Percentiles rank a stretch among this genome's conserved stretches.
Evolutionary conservation across 345 rosid species (phyloP).

Genomic region (Mercurialis annua): DNA sequence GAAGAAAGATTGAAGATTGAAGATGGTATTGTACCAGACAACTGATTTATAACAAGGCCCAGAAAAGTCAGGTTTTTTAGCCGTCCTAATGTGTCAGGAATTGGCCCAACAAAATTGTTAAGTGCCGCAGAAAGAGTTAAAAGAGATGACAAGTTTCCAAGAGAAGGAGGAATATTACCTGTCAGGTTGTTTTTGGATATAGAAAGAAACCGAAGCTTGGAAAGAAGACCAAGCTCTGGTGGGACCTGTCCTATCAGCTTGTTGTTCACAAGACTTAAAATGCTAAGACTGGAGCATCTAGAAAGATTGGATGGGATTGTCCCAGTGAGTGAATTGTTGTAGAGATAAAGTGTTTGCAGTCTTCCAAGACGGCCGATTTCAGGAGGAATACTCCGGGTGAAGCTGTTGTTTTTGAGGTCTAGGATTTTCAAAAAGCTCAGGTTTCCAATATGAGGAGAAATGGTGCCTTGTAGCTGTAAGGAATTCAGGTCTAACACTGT

Average conservation of each 20-base stretch:
- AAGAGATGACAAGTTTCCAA: conserved; percentile 22
- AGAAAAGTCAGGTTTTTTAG: background rate
- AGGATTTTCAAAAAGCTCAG: conserved; percentile 6
- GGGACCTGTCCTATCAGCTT: conserved; percentile 2
- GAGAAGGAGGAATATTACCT: conserved; percentile 16
- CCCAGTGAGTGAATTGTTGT: conserved; percentile 5
- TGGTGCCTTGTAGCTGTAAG: background rate
- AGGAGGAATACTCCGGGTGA: background rate
- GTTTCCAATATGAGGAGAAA: conserved; percentile 7
- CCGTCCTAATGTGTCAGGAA: conserved; percentile 16
- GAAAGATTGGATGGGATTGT: conserved; percentile 11
- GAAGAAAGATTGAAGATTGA: conserved; percentile 24
- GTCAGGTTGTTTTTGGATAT: background rate
- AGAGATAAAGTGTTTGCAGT: background rate
- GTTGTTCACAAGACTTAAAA: background rate
- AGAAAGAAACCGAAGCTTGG: background rate
- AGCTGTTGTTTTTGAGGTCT: conserved; percentile 1
- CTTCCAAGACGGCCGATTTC: conserved; percentile 1
- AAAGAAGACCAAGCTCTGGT: background rate
- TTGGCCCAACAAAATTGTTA: conserved; percentile 11
- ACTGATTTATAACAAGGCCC: background rate
- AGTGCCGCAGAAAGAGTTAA: background rate
- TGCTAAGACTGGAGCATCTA: background rate
- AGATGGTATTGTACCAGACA: conserved; percentile 19
- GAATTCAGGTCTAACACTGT: background rate